Base-by-base conservation (phyloP, 495 filamentous ascomycete species). In the Collariella sp. region DNA sequence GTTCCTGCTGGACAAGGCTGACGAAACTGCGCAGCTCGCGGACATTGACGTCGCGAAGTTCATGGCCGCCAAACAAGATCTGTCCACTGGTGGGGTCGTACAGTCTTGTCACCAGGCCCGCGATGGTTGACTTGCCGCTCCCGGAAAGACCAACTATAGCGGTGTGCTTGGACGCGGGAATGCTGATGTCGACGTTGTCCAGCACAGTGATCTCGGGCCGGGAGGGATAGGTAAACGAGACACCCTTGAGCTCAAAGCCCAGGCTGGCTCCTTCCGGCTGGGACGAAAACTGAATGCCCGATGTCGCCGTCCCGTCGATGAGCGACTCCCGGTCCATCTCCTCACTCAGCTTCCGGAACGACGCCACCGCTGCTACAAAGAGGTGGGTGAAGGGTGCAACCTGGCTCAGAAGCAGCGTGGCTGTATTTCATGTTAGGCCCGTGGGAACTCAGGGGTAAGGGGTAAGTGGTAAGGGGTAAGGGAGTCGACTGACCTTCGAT, bases 151-250 rank as follows among this genome's bases (percentile, higher is more conserved):
- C 83, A 2, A 67, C 88, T 39, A 97, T 73, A 16, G 91, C 89
- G 23, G 87, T 88, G 50, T 85, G 87, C 45, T 95, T 89, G 16
- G 89, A 89, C 5, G 91, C 86, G 5, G 86, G 84, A 53, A 96
- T 83, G 2, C 73, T 55, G 11, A 98, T 74, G 55, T 76, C 86
- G 48, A 96, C 84, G 50, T 86, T 81, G 40, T 86, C 68, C 76
- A 96, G 85, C 19, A 96, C 83, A 11, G 80, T 79, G 39, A 91
- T 87, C 58, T 93, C 87, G 0, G 91, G 86, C 23, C 93, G 77
- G 0, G 89, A 95, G 3, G 93, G 91, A 56, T 98, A 98, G 56
- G 93, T 85, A 60, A 94, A 89, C 62, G 85, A 90, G 58, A 96
- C 76, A 47, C 89, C 76, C 52, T 81, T 71, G 12, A 98, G 75